Evolutionary conservation across 2,329 filamentous ascomycete genomes (phyloP).

Genomic region (Fusarium globosum): DNA sequence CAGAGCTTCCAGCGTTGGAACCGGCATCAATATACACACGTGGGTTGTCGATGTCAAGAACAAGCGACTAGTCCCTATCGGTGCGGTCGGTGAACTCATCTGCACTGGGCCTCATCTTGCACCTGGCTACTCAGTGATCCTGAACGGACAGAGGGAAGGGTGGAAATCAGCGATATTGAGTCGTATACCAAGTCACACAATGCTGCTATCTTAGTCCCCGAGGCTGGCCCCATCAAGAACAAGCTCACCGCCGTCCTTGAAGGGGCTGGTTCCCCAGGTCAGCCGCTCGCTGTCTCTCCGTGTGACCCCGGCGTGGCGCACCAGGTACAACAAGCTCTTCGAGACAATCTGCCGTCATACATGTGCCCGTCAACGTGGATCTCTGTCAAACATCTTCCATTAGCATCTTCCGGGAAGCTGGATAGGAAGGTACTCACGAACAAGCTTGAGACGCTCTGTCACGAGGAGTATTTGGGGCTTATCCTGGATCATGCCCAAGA

Average conservation of each 20-base stretch:
- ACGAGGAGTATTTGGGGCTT: background rate
- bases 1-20: background rate
- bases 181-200: background rate
- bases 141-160: background rate
- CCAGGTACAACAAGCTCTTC: background rate
- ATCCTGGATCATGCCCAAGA: background rate
- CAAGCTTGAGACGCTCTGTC: background rate
- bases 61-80: background rate
- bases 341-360: background rate
- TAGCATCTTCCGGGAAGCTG: background rate
- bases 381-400: background rate
- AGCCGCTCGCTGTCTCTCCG: background rate
- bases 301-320: background rate
- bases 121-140: background rate
- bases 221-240: background rate
- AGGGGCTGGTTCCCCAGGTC: background rate
- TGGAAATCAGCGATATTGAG: background rate
- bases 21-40: background rate
- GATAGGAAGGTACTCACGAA: background rate
- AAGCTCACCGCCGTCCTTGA: background rate
- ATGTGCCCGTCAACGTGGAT: background rate
- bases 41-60: background rate
- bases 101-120: background rate
- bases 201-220: background rate
- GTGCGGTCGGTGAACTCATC: background rate